A percentile compares a stretch with the other conserved stretches of the same genome.
Conservation (phyloP, 768 basidiomycete genomes). For the Lactifluus subvellereus region DNA sequence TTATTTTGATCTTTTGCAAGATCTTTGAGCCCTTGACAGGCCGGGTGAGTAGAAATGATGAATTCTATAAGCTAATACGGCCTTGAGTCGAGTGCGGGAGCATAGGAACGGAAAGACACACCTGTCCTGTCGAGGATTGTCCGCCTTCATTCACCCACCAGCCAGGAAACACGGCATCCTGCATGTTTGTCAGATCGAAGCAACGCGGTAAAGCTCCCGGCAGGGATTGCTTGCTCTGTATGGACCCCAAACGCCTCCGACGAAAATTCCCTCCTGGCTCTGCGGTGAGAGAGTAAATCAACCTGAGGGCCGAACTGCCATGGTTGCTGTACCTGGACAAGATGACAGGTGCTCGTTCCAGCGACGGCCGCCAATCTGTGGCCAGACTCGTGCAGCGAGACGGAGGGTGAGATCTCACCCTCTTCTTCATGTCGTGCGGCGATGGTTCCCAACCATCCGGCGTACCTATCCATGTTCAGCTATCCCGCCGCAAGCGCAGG, state of each 20-base stretch:
- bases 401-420: slow-evolving; percentile 42
- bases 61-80: slow-evolving; percentile 78
- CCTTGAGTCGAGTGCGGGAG: background rate
- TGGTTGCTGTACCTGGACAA: slow-evolving; percentile 62
- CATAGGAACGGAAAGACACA: slow-evolving; percentile 25
- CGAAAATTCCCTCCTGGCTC: slow-evolving; percentile 80
- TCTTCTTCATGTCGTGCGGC: slow-evolving; percentile 62
- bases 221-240: slow-evolving; percentile 50
- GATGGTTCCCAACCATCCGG: slow-evolving; percentile 96
- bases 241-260: slow-evolving; percentile 90
- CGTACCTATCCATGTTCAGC: slow-evolving; percentile 48
- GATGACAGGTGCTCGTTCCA: slow-evolving; percentile 94
- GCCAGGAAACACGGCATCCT: slow-evolving; percentile 85
- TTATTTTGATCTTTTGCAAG: slow-evolving; percentile 53
- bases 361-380: slow-evolving; percentile 88
- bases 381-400: slow-evolving; percentile 70
- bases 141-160: slow-evolving; percentile 99
- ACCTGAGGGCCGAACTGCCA: background rate
- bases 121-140: slow-evolving; percentile 97
- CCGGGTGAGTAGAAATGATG: slow-evolving; percentile 86
- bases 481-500: background rate
- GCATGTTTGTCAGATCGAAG: slow-evolving; percentile 20
- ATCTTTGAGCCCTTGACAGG: slow-evolving; percentile 65
- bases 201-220: slow-evolving; percentile 1
- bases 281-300: slow-evolving; percentile 29